These are phyloP conservation scores for Kalmusia sp. DNA, from an alignment of 2,329 filamentous ascomycete species.

Conservation along the genomic window DNA sequence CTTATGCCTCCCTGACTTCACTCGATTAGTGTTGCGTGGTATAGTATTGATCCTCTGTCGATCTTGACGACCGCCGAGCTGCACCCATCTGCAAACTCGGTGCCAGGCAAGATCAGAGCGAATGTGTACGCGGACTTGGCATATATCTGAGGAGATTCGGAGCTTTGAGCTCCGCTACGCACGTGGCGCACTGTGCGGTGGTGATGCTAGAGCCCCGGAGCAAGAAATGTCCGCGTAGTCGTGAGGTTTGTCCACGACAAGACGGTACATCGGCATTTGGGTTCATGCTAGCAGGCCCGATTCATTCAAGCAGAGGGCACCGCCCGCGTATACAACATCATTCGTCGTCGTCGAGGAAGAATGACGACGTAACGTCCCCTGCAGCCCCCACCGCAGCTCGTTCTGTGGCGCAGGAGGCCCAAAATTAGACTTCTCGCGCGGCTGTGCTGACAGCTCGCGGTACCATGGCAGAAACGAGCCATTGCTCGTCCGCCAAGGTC, in stretches of 20 bases:
- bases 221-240: too few relatives aligned
- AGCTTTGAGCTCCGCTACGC: too few relatives aligned
- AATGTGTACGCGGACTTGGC: background rate
- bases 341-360: background rate
- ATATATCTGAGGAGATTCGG: too few relatives aligned
- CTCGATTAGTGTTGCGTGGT: background rate
- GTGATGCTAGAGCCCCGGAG: too few relatives aligned
- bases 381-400: background rate
- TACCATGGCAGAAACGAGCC: background rate
- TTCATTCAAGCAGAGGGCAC: too few relatives aligned
- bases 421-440: slow-evolving; percentile 5
- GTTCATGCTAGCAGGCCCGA: too few relatives aligned
- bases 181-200: too few relatives aligned
- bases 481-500: slow-evolving; percentile 6
- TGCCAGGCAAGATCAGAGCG: background rate
- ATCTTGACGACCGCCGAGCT: background rate
- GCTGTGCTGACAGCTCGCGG: too few relatives aligned
- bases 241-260: too few relatives aligned
- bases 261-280: too few relatives aligned
- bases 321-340: background rate
- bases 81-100: background rate
- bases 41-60: background rate
- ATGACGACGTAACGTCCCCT: background rate
- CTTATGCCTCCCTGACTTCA: background rate
- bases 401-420: background rate